Conservation (phyloP, 208 protist species). For the Trypanosoma vivax region DNA sequence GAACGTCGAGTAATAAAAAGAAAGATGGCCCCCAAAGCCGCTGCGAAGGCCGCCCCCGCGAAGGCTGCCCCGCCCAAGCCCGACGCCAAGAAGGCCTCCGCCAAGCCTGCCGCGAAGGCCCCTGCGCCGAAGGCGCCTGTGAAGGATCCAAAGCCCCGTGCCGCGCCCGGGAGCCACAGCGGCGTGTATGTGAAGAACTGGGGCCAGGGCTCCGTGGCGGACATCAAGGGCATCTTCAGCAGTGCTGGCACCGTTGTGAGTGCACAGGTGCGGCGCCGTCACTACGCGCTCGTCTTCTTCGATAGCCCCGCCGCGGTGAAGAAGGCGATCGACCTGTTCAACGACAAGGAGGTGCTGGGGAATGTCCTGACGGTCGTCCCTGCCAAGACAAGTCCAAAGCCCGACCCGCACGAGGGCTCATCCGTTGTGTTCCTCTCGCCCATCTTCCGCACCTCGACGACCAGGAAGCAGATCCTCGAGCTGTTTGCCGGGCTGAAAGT, state of each 20-base stretch:
- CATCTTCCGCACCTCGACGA: constrained; percentile 73
- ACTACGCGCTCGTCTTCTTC: constrained; percentile 81
- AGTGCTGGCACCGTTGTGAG: constrained; percentile 52
- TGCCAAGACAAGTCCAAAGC: constrained; percentile 68
- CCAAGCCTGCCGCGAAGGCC: constrained; percentile 20
- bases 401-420: constrained; percentile 65
- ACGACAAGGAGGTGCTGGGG: constrained; percentile 75
- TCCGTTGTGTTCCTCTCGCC: constrained; percentile 70
- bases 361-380: constrained; percentile 55
- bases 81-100: constrained; percentile 19
- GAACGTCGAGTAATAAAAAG: constrained; percentile 84
- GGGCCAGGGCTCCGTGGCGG: constrained; percentile 63
- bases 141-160: constrained; percentile 19
- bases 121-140: constrained; percentile 8
- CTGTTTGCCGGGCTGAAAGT: constrained; percentile 70
- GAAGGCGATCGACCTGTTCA: constrained; percentile 84
- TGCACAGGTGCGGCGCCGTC: constrained; percentile 63
- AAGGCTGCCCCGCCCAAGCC: constrained; percentile 31
- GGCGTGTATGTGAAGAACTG: constrained; percentile 86
- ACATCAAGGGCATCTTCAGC: constrained; percentile 45
- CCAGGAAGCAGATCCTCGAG: constrained; percentile 56
- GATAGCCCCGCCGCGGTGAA: constrained; percentile 73
- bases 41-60: constrained; percentile 23
- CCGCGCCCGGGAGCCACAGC: constrained; percentile 38
- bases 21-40: constrained; percentile 53